Evolutionary conservation across 768 basidiomycete genomes (phyloP).

Genomic region (Exsudoporus frostii): DNA sequence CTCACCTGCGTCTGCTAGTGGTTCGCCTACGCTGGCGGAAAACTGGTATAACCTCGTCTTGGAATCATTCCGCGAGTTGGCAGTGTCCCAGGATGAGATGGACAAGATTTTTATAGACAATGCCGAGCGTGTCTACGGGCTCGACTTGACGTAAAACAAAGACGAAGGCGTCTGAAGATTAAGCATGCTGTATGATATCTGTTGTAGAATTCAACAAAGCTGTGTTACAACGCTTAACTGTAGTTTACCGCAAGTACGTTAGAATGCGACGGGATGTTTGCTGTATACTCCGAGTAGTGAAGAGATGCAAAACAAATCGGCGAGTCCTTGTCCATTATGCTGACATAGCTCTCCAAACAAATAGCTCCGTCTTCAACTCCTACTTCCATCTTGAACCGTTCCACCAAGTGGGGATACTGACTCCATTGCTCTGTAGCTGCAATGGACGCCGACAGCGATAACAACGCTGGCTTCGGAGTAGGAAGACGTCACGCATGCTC

Average conservation of each 20-base stretch:
- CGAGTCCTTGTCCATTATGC: conserved; percentile 1
- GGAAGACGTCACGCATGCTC: conserved; percentile 39
- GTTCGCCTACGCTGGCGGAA: conserved; percentile 47
- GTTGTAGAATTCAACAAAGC: no score
- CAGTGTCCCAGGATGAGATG: conserved; percentile 71
- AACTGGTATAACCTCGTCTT: conserved; percentile 83
- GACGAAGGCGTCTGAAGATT: neutral
- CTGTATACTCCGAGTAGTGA: neutral
- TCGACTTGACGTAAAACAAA: conserved; percentile 8
- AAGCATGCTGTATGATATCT: neutral
- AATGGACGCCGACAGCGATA: conserved; percentile 20
- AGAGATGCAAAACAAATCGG: neutral
- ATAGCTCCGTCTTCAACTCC: neutral
- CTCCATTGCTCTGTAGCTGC: neutral
- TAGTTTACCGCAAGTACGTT: neutral
- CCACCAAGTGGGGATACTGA: neutral
- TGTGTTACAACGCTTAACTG: neutral
- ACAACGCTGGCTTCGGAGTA: conserved; percentile 21
- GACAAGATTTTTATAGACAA: conserved; percentile 69
- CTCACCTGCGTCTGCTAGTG: conserved; percentile 55
- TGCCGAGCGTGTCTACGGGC: conserved; percentile 42
- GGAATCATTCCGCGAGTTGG: conserved; percentile 76
- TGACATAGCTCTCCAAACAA: neutral
- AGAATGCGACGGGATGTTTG: neutral
- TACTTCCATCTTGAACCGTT: neutral